These are phyloP conservation scores for Takashimella tepidaria DNA, from an alignment of 1,284 basidiomycete genomes.

Conservation along the genomic window DNA sequence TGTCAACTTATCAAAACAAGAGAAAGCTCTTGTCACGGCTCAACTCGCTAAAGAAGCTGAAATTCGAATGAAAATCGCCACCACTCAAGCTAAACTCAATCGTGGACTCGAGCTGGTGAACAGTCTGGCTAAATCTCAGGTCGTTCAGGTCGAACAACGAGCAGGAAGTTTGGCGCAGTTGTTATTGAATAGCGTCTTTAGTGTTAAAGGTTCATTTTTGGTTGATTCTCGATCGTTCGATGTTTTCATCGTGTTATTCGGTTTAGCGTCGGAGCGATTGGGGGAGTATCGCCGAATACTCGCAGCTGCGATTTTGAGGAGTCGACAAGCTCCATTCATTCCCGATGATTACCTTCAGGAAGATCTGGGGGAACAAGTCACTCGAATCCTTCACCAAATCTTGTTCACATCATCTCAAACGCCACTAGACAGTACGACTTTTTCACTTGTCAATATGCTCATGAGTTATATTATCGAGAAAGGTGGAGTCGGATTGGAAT, in stretches of 20 bases:
- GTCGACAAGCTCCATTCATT: slow-evolving; percentile 60
- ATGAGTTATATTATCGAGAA: slow-evolving; percentile 63
- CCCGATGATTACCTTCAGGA: slow-evolving; percentile 71
- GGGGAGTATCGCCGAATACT: slow-evolving; percentile 65
- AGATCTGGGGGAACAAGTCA: slow-evolving; percentile 58
- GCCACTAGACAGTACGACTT: slow-evolving; percentile 78
- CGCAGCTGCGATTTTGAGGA: slow-evolving; percentile 72
- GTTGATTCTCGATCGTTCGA: slow-evolving; percentile 62
- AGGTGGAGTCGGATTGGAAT: slow-evolving; percentile 60
- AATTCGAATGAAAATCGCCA: slow-evolving; percentile 58
- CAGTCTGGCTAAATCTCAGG: slow-evolving; percentile 59
- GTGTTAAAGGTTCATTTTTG: slow-evolving; percentile 54
- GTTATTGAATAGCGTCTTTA: slow-evolving; percentile 62
- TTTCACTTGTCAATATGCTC: slow-evolving; percentile 75
- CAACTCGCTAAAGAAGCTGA: slow-evolving; percentile 73
- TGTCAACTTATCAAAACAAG: slow-evolving; percentile 68
- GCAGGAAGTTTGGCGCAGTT: slow-evolving; percentile 59
- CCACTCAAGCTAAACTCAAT: slow-evolving; percentile 55
- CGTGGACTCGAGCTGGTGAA: slow-evolving; percentile 65
- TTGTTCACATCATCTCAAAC: slow-evolving; percentile 75
- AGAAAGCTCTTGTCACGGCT: slow-evolving; percentile 68
- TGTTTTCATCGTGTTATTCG: slow-evolving; percentile 57
- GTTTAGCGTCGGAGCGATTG: slow-evolving; percentile 58
- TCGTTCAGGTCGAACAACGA: slow-evolving; percentile 57
- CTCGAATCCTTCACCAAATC: slow-evolving; percentile 82